Evolutionary conservation across 768 basidiomycete species (phyloP), one percentile per base, ranked within the genome.

Genomic region (Strobilomyces echinocephalus): DNA sequence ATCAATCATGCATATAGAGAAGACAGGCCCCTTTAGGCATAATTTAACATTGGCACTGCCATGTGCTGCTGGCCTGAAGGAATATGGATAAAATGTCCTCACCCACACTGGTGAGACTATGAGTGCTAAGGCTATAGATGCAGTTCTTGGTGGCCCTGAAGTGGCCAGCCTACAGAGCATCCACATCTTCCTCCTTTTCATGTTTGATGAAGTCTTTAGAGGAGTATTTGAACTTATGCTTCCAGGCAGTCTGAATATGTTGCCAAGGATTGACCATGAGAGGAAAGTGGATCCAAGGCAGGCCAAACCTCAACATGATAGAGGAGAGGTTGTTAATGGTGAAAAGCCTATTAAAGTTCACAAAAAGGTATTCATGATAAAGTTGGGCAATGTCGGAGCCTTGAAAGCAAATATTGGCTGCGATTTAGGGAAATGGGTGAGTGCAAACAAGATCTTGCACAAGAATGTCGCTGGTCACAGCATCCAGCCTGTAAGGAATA

Each of bases 291-390:
- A 47, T 5, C 0, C 8, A 30, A 1, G 48, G 52, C 12, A 36
- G 8, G 14, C 53, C 54, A 7, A 20, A 38, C 3, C 14, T 44
- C 8, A 43, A 2, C 46, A 56, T 53, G 8, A 18, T 9, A 0
- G 11, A 2, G 0, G 52, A 54, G 2, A 57, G 18, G 9, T 54
- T 35, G 0, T 46, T 16, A 0, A 45, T 15, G 0, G 49, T 54
- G 10, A 54, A 57, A 7, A 7, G 5, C 0, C 15, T 1, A 5
- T 53, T 40, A 15, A 52, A 49, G 52, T 66, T 60, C 24, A 69
- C 50, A 41, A 69, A 66, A 0, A 67, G 5, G 4, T 44, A 49
- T 0, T 60, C 47, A 0, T 41, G 16, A 38, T 69, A 69, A 0
- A 44, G 45, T 21, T 11, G 10, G n/a, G n/a, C n/a, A 54, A 26